Percentiles rank a stretch among this genome's conserved stretches.
Conservation (phyloP, 164 flowering plant species). For the Kalanchoe fedtschenkoi region DNA sequence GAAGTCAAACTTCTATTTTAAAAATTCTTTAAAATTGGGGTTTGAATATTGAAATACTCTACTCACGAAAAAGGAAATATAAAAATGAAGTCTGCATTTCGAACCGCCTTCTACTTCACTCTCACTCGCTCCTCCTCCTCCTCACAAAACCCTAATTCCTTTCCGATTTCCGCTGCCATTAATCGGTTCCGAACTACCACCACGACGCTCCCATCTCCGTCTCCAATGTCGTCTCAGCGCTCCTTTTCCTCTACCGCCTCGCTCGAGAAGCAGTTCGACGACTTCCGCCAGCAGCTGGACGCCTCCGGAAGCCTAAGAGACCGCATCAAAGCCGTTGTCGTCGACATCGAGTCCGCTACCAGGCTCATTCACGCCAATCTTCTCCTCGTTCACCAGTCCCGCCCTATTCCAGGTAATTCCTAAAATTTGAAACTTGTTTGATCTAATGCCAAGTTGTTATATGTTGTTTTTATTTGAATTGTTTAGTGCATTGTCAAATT, state of each 20-base stretch:
- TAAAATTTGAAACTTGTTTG: not conserved
- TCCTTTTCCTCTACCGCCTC: conserved; percentile 17
- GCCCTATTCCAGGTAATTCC: conserved; percentile 56
- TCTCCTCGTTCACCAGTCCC: conserved; percentile 80
- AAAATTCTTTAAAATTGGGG: no score
- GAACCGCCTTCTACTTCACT: conserved; percentile 15
- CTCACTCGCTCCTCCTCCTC: conserved; percentile 23
- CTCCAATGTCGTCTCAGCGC: conserved; percentile 24
- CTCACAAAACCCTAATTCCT: conserved; percentile 16
- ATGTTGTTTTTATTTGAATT: not conserved
- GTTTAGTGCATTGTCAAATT: no score
- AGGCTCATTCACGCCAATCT: conserved; percentile 63
- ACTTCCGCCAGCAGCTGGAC: conserved; percentile 50
- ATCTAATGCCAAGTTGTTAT: not conserved
- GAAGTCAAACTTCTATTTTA: no score
- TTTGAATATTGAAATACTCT: no score
- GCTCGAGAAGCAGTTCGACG: conserved; percentile 70
- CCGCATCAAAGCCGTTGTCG: conserved; percentile 46
- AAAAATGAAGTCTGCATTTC: conserved; percentile 23
- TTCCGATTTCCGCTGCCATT: conserved; percentile 3
- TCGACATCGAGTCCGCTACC: conserved; percentile 57
- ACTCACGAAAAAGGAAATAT: not conserved
- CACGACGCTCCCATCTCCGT: conserved; percentile 2
- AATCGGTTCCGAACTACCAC: not conserved
- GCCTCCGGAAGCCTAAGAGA: conserved; percentile 62